Conservation (phyloP, 1,284 basidiomycete species). For the Limonomyces culmigenus region DNA sequence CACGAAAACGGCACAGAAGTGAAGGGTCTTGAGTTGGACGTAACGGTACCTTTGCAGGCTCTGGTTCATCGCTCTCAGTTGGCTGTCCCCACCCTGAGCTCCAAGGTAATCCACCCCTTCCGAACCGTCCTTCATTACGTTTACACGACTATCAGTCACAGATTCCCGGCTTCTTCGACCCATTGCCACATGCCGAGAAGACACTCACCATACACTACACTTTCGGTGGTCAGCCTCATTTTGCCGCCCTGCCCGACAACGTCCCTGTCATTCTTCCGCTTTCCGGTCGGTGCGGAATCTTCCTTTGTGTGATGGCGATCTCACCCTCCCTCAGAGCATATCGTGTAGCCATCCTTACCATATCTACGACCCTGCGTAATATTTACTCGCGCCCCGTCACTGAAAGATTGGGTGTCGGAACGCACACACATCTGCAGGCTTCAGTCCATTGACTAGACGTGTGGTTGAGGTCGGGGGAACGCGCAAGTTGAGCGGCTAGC, state of each 20-base stretch:
- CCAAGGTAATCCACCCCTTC: constrained; percentile 27
- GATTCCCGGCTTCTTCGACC: constrained; percentile 65
- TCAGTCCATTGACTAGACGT: too few species aligned
- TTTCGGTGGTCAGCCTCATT: constrained; percentile 62
- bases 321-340: too few species aligned
- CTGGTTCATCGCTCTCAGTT: constrained; percentile 68
- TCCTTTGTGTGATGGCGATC: too few species aligned
- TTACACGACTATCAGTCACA: constrained; percentile 25
- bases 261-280: constrained; percentile 61
- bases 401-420: too few species aligned
- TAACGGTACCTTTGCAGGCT: constrained; percentile 69
- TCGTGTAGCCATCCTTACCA: too few species aligned
- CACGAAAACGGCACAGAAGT: constrained; percentile 31
- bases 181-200: constrained; percentile 50
- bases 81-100: constrained; percentile 58
- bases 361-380: too few species aligned
- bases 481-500: too few species aligned
- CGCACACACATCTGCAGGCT: too few species aligned
- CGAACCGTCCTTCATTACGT: constrained; percentile 4
- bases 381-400: too few species aligned
- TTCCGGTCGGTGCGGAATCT: constrained; percentile 37
- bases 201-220: constrained; percentile 56
- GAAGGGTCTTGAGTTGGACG: constrained; percentile 51
- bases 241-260: constrained; percentile 60
- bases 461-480: too few species aligned